Conservation (phyloP, 2,329 filamentous ascomycete genomes). For the Penicillium sp. region DNA sequence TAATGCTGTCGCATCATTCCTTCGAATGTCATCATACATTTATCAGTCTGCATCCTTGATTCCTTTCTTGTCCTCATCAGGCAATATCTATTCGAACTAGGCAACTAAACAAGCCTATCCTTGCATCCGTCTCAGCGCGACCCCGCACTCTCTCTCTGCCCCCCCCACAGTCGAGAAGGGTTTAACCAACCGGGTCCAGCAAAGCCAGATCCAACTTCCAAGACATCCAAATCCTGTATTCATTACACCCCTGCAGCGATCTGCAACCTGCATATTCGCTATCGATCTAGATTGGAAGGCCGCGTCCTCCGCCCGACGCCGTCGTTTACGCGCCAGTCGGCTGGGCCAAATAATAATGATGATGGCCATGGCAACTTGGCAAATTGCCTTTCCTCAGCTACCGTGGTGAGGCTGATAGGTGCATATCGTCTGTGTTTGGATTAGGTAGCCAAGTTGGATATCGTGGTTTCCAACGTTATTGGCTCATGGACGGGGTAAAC, state of each 20-base stretch:
- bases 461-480: neutral
- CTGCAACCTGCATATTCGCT: conserved; percentile 15
- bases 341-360: neutral
- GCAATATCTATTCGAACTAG: neutral
- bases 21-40: neutral
- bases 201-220: conserved; percentile 6
- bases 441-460: neutral
- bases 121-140: conserved; percentile 5
- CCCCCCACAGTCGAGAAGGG: neutral
- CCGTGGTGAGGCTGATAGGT: neutral
- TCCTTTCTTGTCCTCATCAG: neutral
- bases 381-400: neutral
- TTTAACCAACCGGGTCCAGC: neutral
- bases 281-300: conserved; percentile 17
- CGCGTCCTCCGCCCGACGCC: conserved; percentile 6
- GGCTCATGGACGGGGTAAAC: neutral
- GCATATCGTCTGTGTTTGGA: neutral
- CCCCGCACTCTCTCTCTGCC: neutral
- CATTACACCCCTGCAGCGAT: conserved; percentile 21
- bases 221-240: conserved; percentile 11
- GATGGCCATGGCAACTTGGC: neutral
- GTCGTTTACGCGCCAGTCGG: conserved; percentile 4
- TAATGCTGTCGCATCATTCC: neutral
- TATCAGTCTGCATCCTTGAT: neutral
- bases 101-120: neutral